Evolutionary conservation across 441 rosid species (phyloP), one percentile per base, ranked within the genome.

Genomic region (Populus trichocarpa): DNA sequence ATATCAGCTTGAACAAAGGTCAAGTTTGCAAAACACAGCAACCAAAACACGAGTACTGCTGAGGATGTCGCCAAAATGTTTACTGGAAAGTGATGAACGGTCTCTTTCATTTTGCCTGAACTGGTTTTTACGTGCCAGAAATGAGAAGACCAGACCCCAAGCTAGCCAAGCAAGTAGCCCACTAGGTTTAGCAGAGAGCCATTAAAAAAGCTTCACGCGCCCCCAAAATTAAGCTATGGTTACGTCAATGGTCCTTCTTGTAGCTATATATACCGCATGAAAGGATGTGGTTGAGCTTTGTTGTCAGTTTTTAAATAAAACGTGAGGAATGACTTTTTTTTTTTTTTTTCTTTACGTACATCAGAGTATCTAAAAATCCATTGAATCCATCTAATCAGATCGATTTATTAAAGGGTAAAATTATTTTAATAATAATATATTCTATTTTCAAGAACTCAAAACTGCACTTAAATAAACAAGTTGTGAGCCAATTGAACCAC

Each of bases 1-100:
- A 59, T n/a, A 23, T 81, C 79, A 77, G 87, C 81, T 63, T 42
- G 72, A 74, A 74, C 77, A 69, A 20, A 67, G 46, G 65, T 14
- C 77, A 71, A 40, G 65, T 7, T 71, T 1, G 66, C 70, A 67
- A 71, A 33, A 70, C 50, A 70, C 30, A 78, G 5, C 26, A 82
- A 75, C 2, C 40, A 69, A 10, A 69, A 53, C 61, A 5, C 22
- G n/a, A 53, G 61, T 6, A 53, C 61, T 53, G 61, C 2, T 53
- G 3, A 14, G n/a, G n/a, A 16, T 53, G n/a, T 53, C 7, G 22
- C 8, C 61, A 18, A 6, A 18, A 53, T 0, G 6, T 53, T 53
- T 6, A 53, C n/a, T 16, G n/a, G 61, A 18, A 18, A 53, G 61
- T 53, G 61, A 2, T 18, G 2, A 2, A 2, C n/a, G 61, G n/a